Base-by-base conservation (phyloP, 495 filamentous ascomycete species). In the Neurospora hispaniola region DNA sequence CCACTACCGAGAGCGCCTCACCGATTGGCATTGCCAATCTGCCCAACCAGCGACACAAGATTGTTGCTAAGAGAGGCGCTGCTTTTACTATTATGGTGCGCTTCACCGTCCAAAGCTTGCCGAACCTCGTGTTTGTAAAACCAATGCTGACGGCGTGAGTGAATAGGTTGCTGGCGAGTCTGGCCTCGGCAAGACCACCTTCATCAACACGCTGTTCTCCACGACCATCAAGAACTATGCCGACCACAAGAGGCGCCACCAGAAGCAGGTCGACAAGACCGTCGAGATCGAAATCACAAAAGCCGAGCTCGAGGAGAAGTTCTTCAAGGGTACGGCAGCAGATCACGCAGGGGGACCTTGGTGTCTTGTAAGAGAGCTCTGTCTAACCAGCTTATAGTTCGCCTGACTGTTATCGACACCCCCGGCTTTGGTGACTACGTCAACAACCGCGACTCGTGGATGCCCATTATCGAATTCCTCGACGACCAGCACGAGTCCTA, bases 201-300 rank as follows among this genome's bases (percentile, higher is more conserved):
- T 99, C 86, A 98, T 99, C 90, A 99, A 99, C 90, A 99, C 96
- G 70, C 89, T 99, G 42, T 99, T 99, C 86, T 98, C 96, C 69
- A 99, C 96, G 74, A 99, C 96, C 77, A 99, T 99, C 88, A 99
- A 99, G 88, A 99, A 98, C 89, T 99, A 99, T 82, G 95, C 96
- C 86, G 96, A 99, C 82, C 96, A 99, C 88, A 94, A 96, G 86
- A 92, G 93, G 82, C 92, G 96, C 77, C 96, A 99, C 84, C 93
- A 94, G 84, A 99, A 99, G 89, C 96, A 99, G 85, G 88, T 97
- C 71, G 96, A 99, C 87, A 98, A 98, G 85, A 99, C 96, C 11
- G 96, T 99, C 71, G 96, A 99, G 86, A 99, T 99, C 79, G 96
- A 98, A 82, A 99, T 99, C 80, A 99, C 96, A 81, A 99, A 99